Evolutionary conservation across 1,284 basidiomycete species (phyloP).

Genomic region (Coniferiporia sulphurascens): DNA sequence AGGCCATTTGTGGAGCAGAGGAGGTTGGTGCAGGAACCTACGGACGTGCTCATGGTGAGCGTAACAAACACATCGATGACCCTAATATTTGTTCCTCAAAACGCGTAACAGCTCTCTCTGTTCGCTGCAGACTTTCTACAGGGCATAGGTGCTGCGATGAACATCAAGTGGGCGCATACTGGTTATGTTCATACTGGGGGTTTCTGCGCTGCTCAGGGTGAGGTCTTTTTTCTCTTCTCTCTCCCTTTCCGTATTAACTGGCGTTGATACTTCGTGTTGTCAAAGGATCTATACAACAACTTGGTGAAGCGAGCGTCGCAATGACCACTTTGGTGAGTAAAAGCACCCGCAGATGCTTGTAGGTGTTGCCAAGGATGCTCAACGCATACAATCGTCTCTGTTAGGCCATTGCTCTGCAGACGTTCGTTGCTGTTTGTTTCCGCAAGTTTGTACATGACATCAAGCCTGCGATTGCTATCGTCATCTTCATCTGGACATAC

Average conservation of each 20-base stretch:
- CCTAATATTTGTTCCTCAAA: not conserved
- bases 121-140: slow-evolving; percentile 17
- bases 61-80: not conserved
- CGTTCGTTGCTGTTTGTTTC: slow-evolving; percentile 35
- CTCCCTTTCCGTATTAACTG: not conserved
- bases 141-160: slow-evolving; percentile 13
- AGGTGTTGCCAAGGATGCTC: not conserved
- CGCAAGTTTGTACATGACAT: slow-evolving; percentile 25
- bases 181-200: slow-evolving; percentile 10
- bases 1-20: not conserved
- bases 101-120: slow-evolving; percentile 13
- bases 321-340: slow-evolving; percentile 35
- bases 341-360: not conserved
- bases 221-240: not conserved
- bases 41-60: slow-evolving; percentile 11
- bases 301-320: slow-evolving; percentile 37
- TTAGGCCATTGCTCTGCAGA: slow-evolving; percentile 34
- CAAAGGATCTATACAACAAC: slow-evolving; percentile 33
- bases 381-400: not conserved
- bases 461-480: slow-evolving; percentile 25
- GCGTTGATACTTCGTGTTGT: not conserved
- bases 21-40: slow-evolving; percentile 11
- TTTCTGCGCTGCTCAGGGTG: slow-evolving; percentile 19
- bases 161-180: slow-evolving; percentile 15
- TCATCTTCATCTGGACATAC: slow-evolving; percentile 32